Evolutionary conservation across 345 rosid genomes (phyloP).

Genomic region (Linum tenue): DNA sequence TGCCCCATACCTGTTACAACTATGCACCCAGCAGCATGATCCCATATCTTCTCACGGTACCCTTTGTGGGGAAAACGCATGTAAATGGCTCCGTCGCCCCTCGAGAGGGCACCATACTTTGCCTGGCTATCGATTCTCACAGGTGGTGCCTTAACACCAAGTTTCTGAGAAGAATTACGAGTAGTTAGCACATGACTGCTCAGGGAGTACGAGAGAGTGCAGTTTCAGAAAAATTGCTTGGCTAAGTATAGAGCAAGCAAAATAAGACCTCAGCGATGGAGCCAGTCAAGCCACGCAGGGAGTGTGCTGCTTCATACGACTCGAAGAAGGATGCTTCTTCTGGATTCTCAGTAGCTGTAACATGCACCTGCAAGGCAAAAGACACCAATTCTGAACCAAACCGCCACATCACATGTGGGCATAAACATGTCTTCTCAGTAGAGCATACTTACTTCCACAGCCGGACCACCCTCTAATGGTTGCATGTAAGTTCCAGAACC

Average conservation of each 20-base stretch:
- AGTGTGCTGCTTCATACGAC: constrained; percentile 83
- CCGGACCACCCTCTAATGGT: constrained; percentile 44
- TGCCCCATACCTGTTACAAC: constrained; percentile 69
- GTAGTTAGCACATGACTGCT: not conserved
- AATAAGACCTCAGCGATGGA: constrained; percentile 52
- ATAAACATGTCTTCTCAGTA: not conserved
- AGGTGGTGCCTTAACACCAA: constrained; percentile 85
- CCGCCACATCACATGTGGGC: not conserved
- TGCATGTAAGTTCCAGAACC: constrained; percentile 87
- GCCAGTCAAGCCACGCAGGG: constrained; percentile 59
- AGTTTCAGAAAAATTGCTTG: not conserved
- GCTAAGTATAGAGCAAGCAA: constrained; percentile 12
- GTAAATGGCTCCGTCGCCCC: constrained; percentile 96
- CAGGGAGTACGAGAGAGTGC: not conserved
- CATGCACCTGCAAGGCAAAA: constrained; percentile 51
- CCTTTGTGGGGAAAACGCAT: constrained; percentile 76
- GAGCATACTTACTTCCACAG: constrained; percentile 37
- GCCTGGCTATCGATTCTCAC: constrained; percentile 95
- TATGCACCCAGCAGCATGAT: constrained; percentile 92
- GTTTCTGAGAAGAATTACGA: constrained; percentile 45
- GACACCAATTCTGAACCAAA: not conserved
- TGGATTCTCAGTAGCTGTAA: constrained; percentile 57
- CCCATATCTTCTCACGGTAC: constrained; percentile 94
- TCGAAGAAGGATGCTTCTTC: constrained; percentile 90
- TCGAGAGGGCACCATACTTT: constrained; percentile 79